Conservation (phyloP, 192 early-diverging fungal genomes). For the Phycomyces nitens region DNA sequence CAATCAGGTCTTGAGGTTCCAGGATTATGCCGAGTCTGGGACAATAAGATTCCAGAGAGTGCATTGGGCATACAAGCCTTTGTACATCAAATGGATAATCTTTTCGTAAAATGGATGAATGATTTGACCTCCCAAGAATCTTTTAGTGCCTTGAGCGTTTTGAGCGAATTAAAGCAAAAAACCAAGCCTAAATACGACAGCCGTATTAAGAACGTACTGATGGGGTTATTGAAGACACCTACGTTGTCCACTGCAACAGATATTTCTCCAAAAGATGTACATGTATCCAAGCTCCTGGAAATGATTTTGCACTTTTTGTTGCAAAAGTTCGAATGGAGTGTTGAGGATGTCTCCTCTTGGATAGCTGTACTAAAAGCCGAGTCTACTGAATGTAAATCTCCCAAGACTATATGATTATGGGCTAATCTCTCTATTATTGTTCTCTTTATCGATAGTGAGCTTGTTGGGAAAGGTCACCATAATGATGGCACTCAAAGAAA, state of each 20-base stretch:
- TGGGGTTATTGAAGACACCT: no score
- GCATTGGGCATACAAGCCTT: conserved; percentile 10
- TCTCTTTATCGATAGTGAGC: conserved; percentile 5
- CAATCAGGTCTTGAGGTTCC: conserved; percentile 28
- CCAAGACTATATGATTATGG: no score
- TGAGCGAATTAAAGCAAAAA: conserved; percentile 4
- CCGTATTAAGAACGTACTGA: background rate
- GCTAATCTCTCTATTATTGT: no score
- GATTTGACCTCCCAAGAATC: background rate
- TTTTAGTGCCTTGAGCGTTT: background rate
- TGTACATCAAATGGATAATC: conserved; percentile 4
- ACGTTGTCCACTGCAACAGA: background rate
- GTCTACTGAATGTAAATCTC: background rate
- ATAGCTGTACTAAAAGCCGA: conserved; percentile 1
- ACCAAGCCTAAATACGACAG: background rate
- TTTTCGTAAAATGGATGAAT: conserved; percentile 11
- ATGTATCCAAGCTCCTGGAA: conserved; percentile 7
- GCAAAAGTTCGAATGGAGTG: background rate
- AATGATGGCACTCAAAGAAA: conserved; percentile 19
- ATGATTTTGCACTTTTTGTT: background rate
- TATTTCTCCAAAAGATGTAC: background rate
- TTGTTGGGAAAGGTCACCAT: conserved; percentile 19
- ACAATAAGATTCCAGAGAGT: conserved; percentile 1
- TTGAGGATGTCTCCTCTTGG: conserved; percentile 1
- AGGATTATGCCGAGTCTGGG: conserved; percentile 22